A percentile compares a stretch with the other conserved stretches of the same genome.
These are phyloP conservation scores for Ceratocystiopsis brevicomis DNA, from an alignment of 2,329 filamentous ascomycete species.

Conservation along the genomic window DNA sequence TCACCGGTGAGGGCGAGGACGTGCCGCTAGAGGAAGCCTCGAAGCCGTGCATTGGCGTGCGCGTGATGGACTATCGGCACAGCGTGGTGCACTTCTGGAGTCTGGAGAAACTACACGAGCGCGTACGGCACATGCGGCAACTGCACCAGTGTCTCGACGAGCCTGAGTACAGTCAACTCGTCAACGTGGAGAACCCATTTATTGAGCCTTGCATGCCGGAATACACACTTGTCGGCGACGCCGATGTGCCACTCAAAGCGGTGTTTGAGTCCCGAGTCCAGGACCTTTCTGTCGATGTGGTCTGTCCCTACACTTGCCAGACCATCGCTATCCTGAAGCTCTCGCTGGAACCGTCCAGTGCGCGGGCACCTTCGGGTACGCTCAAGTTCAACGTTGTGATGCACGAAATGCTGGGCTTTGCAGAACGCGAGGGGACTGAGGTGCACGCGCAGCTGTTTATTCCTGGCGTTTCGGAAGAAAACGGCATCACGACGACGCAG, in stretches of 20 bases:
- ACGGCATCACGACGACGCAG: conserved; percentile 83
- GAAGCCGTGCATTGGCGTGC: conserved; percentile 80
- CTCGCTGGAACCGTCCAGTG: conserved; percentile 81
- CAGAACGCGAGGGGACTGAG: conserved; percentile 85
- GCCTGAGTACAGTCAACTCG: conserved; percentile 84
- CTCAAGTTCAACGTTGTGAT: conserved; percentile 98
- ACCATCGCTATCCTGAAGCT: conserved; percentile 80
- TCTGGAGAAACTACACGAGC: conserved; percentile 71
- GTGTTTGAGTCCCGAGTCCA: conserved; percentile 92
- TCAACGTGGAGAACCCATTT: conserved; percentile 75
- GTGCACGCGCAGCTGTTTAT: conserved; percentile 96
- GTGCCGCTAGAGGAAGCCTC: conserved; percentile 58
- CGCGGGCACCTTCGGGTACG: conserved; percentile 76
- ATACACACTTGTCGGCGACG: conserved; percentile 83
- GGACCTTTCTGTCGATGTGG: conserved; percentile 78
- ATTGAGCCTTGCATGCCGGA: conserved; percentile 78
- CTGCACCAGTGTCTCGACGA: conserved; percentile 93
- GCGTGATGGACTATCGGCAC: conserved; percentile 80
- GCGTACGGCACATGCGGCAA: conserved; percentile 83
- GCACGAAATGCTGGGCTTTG: conserved; percentile 87
- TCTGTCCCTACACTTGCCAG: conserved; percentile 81
- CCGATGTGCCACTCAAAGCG: conserved; percentile 75
- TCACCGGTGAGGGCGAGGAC: conserved; percentile 62
- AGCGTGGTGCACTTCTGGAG: conserved; percentile 85
- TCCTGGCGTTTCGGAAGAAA: conserved; percentile 72